Conservation (phyloP, 805 yeast species). For the Zygosaccharomyces pseudorouxii region DNA sequence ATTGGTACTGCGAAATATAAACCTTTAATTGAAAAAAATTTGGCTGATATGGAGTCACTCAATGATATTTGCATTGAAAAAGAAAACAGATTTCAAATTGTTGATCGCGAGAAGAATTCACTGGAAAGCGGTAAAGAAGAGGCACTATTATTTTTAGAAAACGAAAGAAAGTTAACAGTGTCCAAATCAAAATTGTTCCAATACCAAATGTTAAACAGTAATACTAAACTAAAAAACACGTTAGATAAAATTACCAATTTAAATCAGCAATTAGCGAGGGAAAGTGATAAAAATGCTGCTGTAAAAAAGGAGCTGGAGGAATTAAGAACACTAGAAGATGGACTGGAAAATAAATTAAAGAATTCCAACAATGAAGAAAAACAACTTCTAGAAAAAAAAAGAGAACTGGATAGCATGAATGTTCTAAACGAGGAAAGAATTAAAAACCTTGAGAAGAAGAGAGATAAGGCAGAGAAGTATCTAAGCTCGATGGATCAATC, state of each 20-base stretch:
- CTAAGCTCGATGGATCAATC: slow-evolving; percentile 45
- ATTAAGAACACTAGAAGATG: slow-evolving; percentile 30
- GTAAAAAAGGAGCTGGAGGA: slow-evolving; percentile 38
- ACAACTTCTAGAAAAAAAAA: slow-evolving; percentile 24
- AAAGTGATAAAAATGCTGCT: slow-evolving; percentile 40
- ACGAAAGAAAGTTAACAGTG: slow-evolving; percentile 56
- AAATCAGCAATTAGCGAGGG: slow-evolving; percentile 41
- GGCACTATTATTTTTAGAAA: slow-evolving; percentile 60
- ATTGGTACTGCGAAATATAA: slow-evolving; percentile 91
- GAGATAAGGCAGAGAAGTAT: slow-evolving; percentile 53
- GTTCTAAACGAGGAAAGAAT: slow-evolving; percentile 73
- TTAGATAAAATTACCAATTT: slow-evolving; percentile 38
- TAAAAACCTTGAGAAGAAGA: slow-evolving; percentile 58
- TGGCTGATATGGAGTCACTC: slow-evolving; percentile 59
- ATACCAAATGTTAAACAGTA: slow-evolving; percentile 40
- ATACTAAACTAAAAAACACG: slow-evolving; percentile 39
- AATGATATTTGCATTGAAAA: slow-evolving; percentile 80
- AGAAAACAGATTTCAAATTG: slow-evolving; percentile 71
- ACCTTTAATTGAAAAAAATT: slow-evolving; percentile 60
- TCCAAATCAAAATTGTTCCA: slow-evolving; percentile 57
- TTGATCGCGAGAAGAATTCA: slow-evolving; percentile 64
- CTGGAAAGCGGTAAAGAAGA: slow-evolving; percentile 61
- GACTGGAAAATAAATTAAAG: slow-evolving; percentile 23
- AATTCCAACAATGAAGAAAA: slow-evolving; percentile 32
- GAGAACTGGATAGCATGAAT: slow-evolving; percentile 46